Conservation (phyloP, 2,329 filamentous ascomycete genomes). For the Diaporthe vexans region DNA sequence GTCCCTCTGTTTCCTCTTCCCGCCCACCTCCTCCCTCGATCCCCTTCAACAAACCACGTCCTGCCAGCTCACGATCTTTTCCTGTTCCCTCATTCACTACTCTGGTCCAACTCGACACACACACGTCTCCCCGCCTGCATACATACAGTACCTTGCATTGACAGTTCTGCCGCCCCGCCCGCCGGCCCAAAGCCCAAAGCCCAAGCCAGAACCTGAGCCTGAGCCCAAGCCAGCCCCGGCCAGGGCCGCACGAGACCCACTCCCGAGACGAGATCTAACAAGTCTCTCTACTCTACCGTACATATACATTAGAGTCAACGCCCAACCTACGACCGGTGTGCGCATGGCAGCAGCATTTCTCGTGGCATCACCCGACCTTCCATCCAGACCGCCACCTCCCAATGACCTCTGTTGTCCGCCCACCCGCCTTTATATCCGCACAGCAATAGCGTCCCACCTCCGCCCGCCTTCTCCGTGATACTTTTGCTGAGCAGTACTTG, state of each 20-base stretch:
- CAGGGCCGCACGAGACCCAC: constrained; percentile 20
- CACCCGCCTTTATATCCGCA: constrained; percentile 12
- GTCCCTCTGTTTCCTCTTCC: constrained; percentile 7
- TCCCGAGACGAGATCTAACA: constrained; percentile 15
- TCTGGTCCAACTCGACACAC: background rate
- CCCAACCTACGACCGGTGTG: constrained; percentile 19
- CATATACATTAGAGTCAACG: constrained; percentile 31
- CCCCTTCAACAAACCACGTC: constrained; percentile 34
- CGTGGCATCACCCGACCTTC: constrained; percentile 25
- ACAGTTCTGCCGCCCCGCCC: background rate
- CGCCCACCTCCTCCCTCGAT: constrained; percentile 3
- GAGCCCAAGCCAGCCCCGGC: constrained; percentile 18
- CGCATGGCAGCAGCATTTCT: constrained; percentile 13
- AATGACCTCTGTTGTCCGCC: constrained; percentile 11
- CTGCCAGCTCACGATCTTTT: constrained; percentile 42
- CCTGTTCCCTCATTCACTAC: constrained; percentile 11
- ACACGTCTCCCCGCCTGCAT: constrained; percentile 5
- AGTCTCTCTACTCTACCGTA: constrained; percentile 6
- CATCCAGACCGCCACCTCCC: constrained; percentile 26
- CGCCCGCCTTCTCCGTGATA: background rate
- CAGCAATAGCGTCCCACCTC: constrained; percentile 7
- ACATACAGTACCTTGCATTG: constrained; percentile 18
- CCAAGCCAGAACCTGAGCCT: background rate
- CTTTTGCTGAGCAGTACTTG: constrained; percentile 14
- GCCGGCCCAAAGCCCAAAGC: constrained; percentile 21